phyloP scores from a whole-genome alignment of 2,329 filamentous ascomycete genomes.

The Sordariomycetes sp. region DNA sequence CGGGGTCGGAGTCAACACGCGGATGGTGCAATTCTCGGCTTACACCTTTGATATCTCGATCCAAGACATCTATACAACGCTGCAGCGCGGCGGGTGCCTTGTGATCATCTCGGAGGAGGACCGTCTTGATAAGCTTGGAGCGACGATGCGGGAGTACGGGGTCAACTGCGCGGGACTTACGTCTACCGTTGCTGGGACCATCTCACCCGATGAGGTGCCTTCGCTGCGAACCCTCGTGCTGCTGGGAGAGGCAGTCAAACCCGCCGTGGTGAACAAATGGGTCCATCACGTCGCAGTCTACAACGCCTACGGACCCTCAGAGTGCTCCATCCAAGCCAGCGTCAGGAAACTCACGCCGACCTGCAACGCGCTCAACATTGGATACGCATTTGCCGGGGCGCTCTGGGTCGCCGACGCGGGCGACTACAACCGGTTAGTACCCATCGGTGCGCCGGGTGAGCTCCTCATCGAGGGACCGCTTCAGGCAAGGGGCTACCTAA shows the following conservation, averaged over 20 bases:
- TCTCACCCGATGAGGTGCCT: constrained; percentile 5
- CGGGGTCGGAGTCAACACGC: constrained; percentile 16
- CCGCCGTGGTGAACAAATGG: not conserved
- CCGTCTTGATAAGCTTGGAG: constrained; percentile 19
- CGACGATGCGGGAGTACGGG: not conserved
- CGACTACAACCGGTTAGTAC: constrained; percentile 7
- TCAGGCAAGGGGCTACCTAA: constrained; percentile 7
- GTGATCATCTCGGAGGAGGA: constrained; percentile 22
- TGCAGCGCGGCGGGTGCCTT: constrained; percentile 16
- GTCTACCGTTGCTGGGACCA: constrained; percentile 5
- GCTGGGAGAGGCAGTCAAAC: constrained; percentile 8
- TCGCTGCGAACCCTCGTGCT: constrained; percentile 6
- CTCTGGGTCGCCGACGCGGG: constrained; percentile 7
- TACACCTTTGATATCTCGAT: constrained; percentile 11
- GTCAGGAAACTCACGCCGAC: not conserved
- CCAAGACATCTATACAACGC: constrained; percentile 6
- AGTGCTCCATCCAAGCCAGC: constrained; percentile 10
- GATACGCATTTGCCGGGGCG: constrained; percentile 1
- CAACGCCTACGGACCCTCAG: not conserved
- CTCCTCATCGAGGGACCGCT: constrained; percentile 9
- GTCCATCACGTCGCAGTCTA: not conserved
- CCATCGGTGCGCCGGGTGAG: constrained; percentile 8
- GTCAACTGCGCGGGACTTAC: constrained; percentile 7
- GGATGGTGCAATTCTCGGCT: constrained; percentile 8
- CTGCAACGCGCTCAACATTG: constrained; percentile 1